Evolutionary conservation across 305 asterid species (phyloP), one percentile per base, ranked within the genome.

Genomic region (Stenogyne calaminthoides): DNA sequence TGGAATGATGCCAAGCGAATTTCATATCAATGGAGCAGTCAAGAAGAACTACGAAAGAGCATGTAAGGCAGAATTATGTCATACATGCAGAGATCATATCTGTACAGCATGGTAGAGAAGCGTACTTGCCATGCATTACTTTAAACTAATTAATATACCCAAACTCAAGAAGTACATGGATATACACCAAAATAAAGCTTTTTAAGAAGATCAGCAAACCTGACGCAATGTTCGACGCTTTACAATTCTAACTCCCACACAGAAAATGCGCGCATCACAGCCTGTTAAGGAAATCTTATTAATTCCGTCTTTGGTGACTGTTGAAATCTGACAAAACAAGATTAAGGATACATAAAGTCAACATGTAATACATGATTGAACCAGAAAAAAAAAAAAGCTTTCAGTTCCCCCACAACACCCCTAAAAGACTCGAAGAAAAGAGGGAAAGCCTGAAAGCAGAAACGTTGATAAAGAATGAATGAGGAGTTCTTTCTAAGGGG

Each of bases 201-300:
- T 57, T 34, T 25, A 44, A 69, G n/a, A 78, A 64, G 64, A 74
- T 63, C 46, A 64, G 46, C 67, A 77, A 40, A 93, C 99, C 93
- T 93, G 96, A 44, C 80, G 91, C 73, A 93, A 83, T 80, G 97
- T 86, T 37, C 92, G 95, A 62, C 95, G 85, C 86, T 91, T 91
- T 70, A 88, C 98, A 73, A 93, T 81, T 86, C 99, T 86, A 70
- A 96, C 95, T 49, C 99, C 99, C 70, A 96, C 58, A 77, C 99
- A 93, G 84, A 96, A 96, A 52, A 85, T 69, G 20, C 99, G 98
- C 76, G 89, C 85, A 89, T 96, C 99, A 69, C 90, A 86, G 77
- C 97, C 97, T 72, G 86, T 84, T 80, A 96, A 76, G 78, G 87
- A 86, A 80, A 96, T 86, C 83, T 88, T 93, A 86, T 96, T 93